Evolutionary conservation across 768 basidiomycete genomes (phyloP).

Genomic region (Kwoniella newhampshirensis): DNA sequence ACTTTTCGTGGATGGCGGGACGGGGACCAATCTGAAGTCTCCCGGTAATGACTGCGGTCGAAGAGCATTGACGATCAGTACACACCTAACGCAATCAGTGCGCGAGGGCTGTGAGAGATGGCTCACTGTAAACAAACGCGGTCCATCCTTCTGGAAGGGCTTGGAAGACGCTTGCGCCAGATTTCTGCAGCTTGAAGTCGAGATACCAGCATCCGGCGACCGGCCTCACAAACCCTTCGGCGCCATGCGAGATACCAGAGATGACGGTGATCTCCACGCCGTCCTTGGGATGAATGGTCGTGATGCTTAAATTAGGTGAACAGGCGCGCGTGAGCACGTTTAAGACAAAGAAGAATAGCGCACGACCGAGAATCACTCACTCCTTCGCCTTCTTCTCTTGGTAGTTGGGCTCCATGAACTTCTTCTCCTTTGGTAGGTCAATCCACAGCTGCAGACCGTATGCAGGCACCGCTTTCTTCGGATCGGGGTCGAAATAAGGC

Average conservation of each 20-base stretch:
- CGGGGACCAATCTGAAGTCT: slow-evolving; percentile 62
- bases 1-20: slow-evolving; percentile 58
- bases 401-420: slow-evolving; percentile 64
- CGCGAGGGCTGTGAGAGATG: not conserved
- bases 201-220: slow-evolving; percentile 94
- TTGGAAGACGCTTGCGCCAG: slow-evolving; percentile 69
- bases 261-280: slow-evolving; percentile 73
- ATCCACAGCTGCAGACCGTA: slow-evolving; percentile 72
- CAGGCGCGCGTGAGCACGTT: not conserved
- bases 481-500: slow-evolving; percentile 71
- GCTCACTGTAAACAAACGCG: slow-evolving; percentile 77
- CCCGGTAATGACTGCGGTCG: slow-evolving; percentile 64
- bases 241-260: slow-evolving; percentile 80
- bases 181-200: slow-evolving; percentile 68
- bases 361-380: slow-evolving; percentile 30
- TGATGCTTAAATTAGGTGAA: slow-evolving; percentile 58
- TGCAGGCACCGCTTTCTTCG: slow-evolving; percentile 62
- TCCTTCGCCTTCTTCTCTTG: slow-evolving; percentile 49
- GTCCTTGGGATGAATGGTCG: slow-evolving; percentile 35
- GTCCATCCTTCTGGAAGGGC: slow-evolving; percentile 86
- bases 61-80: not conserved
- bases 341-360: not conserved
- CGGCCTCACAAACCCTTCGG: slow-evolving; percentile 74
- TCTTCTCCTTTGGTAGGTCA: slow-evolving; percentile 60
- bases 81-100: not conserved